Percentiles rank a stretch among this genome's conserved stretches.
Conservation (phyloP, 225 moss, liverwort and hornwort species). For the Thuidium tamariscinum region DNA sequence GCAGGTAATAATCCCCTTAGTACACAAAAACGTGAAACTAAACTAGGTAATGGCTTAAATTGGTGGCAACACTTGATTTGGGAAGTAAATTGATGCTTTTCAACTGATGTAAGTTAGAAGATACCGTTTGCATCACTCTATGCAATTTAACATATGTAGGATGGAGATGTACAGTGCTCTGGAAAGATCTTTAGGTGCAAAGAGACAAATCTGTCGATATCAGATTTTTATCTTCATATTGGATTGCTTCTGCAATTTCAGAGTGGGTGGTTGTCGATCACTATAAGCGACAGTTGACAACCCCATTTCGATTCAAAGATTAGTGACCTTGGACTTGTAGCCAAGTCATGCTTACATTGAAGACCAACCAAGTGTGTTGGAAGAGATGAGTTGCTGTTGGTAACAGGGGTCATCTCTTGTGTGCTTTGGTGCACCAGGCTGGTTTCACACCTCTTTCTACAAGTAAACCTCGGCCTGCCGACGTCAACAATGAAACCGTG, state of each 20-base stretch:
- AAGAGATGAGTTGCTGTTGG: neutral
- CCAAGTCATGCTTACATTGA: neutral
- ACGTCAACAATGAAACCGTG: slow-evolving; percentile 7
- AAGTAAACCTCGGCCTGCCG: slow-evolving; percentile 15
- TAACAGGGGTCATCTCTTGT: neutral
- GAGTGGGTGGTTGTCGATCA: neutral
- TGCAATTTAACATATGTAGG: neutral
- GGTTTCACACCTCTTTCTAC: neutral
- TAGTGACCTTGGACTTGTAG: neutral
- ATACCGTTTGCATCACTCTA: neutral
- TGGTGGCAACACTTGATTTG: neutral
- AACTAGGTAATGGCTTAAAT: neutral
- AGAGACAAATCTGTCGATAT: neutral
- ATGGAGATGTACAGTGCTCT: neutral
- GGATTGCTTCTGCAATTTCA: neutral
- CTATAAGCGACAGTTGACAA: neutral
- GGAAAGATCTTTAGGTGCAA: neutral
- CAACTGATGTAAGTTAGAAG: neutral
- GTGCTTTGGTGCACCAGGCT: slow-evolving; percentile 7
- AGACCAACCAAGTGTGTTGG: neutral
- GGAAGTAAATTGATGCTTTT: neutral
- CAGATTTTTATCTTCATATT: neutral
- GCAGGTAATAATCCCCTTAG: slow-evolving; percentile 7
- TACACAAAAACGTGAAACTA: neutral
- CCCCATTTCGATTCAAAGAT: neutral